These are phyloP conservation scores for Neurospora sp. DNA, from an alignment of 495 filamentous ascomycete genomes.

Conservation along the genomic window DNA sequence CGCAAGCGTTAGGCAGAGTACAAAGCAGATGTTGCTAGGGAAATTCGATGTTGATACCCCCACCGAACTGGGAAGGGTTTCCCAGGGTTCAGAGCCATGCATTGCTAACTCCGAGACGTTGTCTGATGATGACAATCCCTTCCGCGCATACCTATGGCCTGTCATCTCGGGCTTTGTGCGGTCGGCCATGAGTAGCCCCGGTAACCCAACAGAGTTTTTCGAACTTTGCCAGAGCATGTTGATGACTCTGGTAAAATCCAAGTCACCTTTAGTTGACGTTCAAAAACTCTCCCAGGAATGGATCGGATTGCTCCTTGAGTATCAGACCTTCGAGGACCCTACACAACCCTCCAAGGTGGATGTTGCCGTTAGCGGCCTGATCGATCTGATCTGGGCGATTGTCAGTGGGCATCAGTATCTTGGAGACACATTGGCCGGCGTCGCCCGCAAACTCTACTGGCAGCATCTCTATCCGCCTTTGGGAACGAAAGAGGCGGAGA, in stretches of 20 bases:
- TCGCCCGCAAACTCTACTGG: slow-evolving; percentile 52
- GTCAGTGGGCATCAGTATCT: slow-evolving; percentile 1
- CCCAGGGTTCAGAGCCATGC: background rate
- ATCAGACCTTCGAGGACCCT: slow-evolving; percentile 31
- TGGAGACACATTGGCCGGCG: slow-evolving; percentile 11
- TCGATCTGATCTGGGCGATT: slow-evolving; percentile 20
- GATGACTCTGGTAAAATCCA: slow-evolving; percentile 41
- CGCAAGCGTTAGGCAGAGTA: slow-evolving; percentile 27
- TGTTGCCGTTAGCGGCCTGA: slow-evolving; percentile 35
- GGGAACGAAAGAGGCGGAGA: slow-evolving; percentile 26
- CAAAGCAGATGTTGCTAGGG: slow-evolving; percentile 27
- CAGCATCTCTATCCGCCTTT: slow-evolving; percentile 60
- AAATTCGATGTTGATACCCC: slow-evolving; percentile 7
- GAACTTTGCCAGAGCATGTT: slow-evolving; percentile 40
- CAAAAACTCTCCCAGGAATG: slow-evolving; percentile 12
- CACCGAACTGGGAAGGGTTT: background rate
- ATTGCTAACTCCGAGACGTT: background rate
- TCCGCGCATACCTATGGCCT: slow-evolving; percentile 39
- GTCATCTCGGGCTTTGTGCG: slow-evolving; percentile 32
- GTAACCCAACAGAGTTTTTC: slow-evolving; percentile 36
- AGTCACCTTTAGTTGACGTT: slow-evolving; percentile 42
- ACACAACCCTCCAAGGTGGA: slow-evolving; percentile 42
- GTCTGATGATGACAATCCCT: slow-evolving; percentile 1
- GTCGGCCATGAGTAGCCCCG: slow-evolving; percentile 23
- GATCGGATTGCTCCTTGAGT: slow-evolving; percentile 14